Evolutionary conservation across 345 rosid genomes (phyloP), one percentile per base, ranked within the genome.

Genomic region (Arabidopsis suecica): DNA sequence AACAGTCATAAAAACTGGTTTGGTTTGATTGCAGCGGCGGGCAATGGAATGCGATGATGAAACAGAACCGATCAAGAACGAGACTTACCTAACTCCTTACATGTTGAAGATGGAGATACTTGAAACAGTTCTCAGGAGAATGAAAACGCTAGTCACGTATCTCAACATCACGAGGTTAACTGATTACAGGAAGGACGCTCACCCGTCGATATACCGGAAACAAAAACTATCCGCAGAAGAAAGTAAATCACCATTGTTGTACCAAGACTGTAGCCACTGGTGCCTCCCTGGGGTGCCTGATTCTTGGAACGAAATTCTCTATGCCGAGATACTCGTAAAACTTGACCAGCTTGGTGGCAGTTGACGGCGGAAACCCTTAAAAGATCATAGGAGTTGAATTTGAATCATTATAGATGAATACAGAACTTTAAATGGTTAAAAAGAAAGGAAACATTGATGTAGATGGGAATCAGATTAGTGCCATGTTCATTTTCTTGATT

Each of bases 211-310:
- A n/a, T 95, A 90, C 69, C 66, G 96, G 78, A 92, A 83, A 77
- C 88, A 75, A 23, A 76, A 82, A 25, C 5, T 87, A 13, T 9
- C 96, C 0, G 75, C 32, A 0, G 91, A 71, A 41, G 91, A 92
- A 80, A 83, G 83, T 65, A 81, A 65, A 62, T 74, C 88, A 0
- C 93, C 94, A 0, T 54, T 90, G 76, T 77, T 14, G 68, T 91
- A 69, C 82, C 99, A 95, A 68, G 99, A 95, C 70, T 95, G 99
- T 83, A 92, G 99, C 84, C 99, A 95, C 41, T 95, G 99, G 99
- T 95, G 99, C 83, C 96, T 95, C 59, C 98, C 99, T 0, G 99
- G 99, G 0, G 98, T 95, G 25, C 99, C 98, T 0, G 99, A 95
- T 64, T 74, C 88, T 0, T 95, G 99, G 99, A 95, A 95, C 40